These are phyloP conservation scores for Fusarium poae DNA, from an alignment of 2,329 filamentous ascomycete species.

Conservation along the genomic window DNA sequence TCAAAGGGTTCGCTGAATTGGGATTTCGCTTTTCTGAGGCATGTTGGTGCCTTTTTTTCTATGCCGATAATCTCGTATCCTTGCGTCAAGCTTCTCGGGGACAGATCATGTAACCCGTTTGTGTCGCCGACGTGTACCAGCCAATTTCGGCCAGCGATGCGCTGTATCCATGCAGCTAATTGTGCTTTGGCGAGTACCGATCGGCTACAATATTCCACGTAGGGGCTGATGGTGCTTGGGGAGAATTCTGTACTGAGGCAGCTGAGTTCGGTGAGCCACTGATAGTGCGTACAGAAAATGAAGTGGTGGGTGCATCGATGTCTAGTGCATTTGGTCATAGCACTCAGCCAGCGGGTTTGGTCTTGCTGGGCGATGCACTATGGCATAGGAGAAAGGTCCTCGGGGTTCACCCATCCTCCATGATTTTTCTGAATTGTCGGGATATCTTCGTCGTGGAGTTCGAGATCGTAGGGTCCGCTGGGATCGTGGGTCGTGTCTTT, in stretches of 20 bases:
- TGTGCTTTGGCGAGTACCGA: conserved; percentile 34
- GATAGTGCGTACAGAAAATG: conserved; percentile 28
- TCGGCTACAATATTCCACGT: conserved; percentile 30
- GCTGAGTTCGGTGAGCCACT: conserved; percentile 37
- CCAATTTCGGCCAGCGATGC: conserved; percentile 20
- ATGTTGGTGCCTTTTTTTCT: conserved; percentile 15
- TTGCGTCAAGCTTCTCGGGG: neutral
- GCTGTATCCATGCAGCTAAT: conserved; percentile 20
- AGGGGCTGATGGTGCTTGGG: neutral
- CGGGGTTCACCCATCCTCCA: conserved; percentile 32
- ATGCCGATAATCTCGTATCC: conserved; percentile 10
- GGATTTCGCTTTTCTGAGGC: neutral
- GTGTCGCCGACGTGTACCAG: conserved; percentile 29
- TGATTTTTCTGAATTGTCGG: neutral
- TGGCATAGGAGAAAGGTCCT: conserved; percentile 32
- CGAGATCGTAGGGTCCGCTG: neutral
- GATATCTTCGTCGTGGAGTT: neutral
- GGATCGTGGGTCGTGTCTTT: neutral
- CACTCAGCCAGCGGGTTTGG: conserved; percentile 15
- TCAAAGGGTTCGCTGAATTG: conserved; percentile 8
- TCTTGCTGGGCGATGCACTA: conserved; percentile 38
- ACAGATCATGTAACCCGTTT: neutral
- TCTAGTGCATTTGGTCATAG: conserved; percentile 32
- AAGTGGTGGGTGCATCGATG: conserved; percentile 32
- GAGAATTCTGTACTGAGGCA: conserved; percentile 32